Percentiles rank a stretch among this genome's conserved stretches.
phyloP scores from a whole-genome alignment of 2,329 filamentous ascomycete genomes.

The Venturia pyrina region DNA sequence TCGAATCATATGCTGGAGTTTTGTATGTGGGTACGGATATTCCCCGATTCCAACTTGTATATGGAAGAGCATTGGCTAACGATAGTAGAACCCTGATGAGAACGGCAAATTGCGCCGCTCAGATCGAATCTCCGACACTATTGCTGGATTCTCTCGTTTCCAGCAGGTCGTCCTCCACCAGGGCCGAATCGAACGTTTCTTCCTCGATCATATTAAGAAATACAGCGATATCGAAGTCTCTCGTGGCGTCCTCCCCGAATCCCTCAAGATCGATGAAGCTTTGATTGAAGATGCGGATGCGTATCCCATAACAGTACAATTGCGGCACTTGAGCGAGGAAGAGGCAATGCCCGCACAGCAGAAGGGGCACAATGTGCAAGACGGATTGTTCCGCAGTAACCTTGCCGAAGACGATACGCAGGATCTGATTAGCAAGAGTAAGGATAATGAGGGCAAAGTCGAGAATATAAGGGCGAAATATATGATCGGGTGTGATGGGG shows the following conservation, averaged over 20 bases:
- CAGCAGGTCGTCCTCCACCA: constrained; percentile 61
- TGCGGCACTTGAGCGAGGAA: constrained; percentile 48
- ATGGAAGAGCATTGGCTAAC: constrained; percentile 9
- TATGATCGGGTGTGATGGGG: constrained; percentile 58
- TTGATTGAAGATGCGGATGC: constrained; percentile 38
- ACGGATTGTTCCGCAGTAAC: constrained; percentile 53
- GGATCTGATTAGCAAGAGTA: constrained; percentile 36
- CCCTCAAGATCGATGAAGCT: constrained; percentile 44
- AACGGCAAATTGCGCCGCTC: constrained; percentile 47
- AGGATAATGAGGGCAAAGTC: constrained; percentile 23
- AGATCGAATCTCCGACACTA: constrained; percentile 53
- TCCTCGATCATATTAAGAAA: constrained; percentile 50
- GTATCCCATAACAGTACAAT: constrained; percentile 51
- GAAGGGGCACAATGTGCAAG: constrained; percentile 25
- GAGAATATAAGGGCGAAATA: constrained; percentile 49
- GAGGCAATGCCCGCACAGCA: constrained; percentile 43
- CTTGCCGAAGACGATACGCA: constrained; percentile 47
- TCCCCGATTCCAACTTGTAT: background rate
- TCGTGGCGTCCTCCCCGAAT: constrained; percentile 48
- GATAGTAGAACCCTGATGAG: constrained; percentile 46
- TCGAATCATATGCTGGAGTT: constrained; percentile 59
- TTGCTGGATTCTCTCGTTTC: constrained; percentile 51
- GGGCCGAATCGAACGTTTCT: constrained; percentile 58
- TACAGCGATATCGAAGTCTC: constrained; percentile 48
- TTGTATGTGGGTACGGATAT: constrained; percentile 27